A percentile compares a stretch with the other conserved stretches of the same genome.
Conservation (phyloP, 2,329 filamentous ascomycete species). For the Ophiostoma quercus region DNA sequence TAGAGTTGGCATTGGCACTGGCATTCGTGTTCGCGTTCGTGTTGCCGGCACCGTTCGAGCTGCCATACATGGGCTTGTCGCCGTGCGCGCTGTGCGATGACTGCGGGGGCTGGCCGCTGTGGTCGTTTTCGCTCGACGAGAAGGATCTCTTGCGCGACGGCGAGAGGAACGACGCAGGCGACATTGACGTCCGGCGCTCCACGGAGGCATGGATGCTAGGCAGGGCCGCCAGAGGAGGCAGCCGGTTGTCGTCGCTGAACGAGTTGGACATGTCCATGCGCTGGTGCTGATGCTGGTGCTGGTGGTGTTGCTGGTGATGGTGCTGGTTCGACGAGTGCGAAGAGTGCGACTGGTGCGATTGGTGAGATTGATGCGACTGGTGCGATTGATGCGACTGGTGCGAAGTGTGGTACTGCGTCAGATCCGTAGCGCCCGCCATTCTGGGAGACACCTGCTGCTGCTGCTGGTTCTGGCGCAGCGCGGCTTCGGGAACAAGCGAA, state of each 20-base stretch:
- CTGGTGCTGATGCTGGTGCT: conserved; percentile 29
- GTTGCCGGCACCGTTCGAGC: neutral
- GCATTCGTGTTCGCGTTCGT: neutral
- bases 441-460: conserved; percentile 38
- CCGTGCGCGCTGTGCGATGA: conserved; percentile 13
- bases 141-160: conserved; percentile 63
- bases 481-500: conserved; percentile 45
- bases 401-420: conserved; percentile 50
- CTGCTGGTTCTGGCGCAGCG: conserved; percentile 38
- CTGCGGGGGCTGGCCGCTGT: neutral
- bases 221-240: conserved; percentile 45
- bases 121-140: conserved; percentile 53
- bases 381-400: conserved; percentile 1
- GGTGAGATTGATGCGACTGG: neutral
- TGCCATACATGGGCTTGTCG: neutral
- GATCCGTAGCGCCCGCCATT: conserved; percentile 39
- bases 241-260: conserved; percentile 51
- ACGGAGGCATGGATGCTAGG: conserved; percentile 41
- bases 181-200: conserved; percentile 54
- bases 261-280: conserved; percentile 40
- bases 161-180: conserved; percentile 56
- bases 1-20: conserved; percentile 27
- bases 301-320: conserved; percentile 12
- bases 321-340: conserved; percentile 3
- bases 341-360: neutral